Percentiles rank a stretch among this genome's conserved stretches.
Conservation (phyloP, 768 basidiomycete genomes). For the Boletus patriciae region DNA sequence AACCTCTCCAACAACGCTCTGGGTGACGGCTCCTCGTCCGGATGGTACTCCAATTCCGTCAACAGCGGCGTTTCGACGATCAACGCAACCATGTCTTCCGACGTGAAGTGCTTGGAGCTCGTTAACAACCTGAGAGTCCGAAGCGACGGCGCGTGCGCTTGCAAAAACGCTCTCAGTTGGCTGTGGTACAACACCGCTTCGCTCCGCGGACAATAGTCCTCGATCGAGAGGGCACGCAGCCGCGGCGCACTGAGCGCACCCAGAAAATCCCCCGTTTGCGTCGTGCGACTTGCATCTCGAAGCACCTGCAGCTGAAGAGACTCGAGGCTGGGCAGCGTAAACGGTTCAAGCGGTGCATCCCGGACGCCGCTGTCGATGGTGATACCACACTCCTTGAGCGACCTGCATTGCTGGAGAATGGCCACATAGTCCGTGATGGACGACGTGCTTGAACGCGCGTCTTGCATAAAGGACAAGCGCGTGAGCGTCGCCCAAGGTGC, state of each 20-base stretch:
- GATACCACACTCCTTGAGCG: constrained; percentile 23
- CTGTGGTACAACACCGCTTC: constrained; percentile 15
- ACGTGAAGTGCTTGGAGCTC: constrained; percentile 17
- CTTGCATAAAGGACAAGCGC: constrained; percentile 25
- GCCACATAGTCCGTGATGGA: constrained; percentile 22
- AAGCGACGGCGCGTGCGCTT: constrained; percentile 8
- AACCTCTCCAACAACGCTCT: constrained; percentile 16
- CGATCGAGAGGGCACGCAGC: constrained; percentile 16
- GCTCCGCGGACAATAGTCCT: constrained; percentile 17
- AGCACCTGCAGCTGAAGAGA: constrained; percentile 17
- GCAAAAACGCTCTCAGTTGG: constrained; percentile 19
- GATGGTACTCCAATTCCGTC: too few relatives aligned
- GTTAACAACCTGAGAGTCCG: constrained; percentile 17
- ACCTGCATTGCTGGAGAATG: constrained; percentile 21
- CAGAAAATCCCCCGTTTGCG: constrained; percentile 21
- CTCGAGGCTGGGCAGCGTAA: constrained; percentile 22
- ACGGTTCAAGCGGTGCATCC: constrained; percentile 7
- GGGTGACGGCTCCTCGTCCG: constrained; percentile 15
- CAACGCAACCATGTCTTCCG: constrained; percentile 18
- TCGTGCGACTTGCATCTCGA: constrained; percentile 15
- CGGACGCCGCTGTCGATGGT: constrained; percentile 10
- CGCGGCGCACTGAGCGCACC: constrained; percentile 15
- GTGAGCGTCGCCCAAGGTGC: constrained; percentile 22
- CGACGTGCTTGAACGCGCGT: constrained; percentile 18
- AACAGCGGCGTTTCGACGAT: too few relatives aligned